Evolutionary conservation across 345 rosid genomes (phyloP).

Genomic region (Firmiana major): DNA sequence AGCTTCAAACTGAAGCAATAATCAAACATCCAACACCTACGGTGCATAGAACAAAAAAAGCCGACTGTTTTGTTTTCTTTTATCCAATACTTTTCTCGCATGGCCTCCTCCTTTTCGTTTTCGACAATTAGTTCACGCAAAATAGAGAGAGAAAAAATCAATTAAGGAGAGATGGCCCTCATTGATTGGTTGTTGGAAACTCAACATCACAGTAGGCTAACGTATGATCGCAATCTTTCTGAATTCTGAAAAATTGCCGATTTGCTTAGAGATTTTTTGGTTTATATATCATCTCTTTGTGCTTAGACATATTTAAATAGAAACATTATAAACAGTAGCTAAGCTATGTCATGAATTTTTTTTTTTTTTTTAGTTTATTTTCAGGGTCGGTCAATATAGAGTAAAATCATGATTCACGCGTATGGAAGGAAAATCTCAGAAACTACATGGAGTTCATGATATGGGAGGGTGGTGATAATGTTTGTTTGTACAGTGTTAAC

Average conservation of each 20-base stretch:
- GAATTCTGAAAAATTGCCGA: slow-evolving; percentile 12
- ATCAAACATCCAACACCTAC: slow-evolving; percentile 10
- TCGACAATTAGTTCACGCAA: background rate
- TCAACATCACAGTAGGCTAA: slow-evolving; percentile 18
- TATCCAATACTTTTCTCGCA: background rate
- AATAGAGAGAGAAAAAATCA: background rate
- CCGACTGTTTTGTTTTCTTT: slow-evolving; percentile 33
- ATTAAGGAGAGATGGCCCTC: background rate
- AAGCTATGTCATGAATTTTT: too few relatives aligned
- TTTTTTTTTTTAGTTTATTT: background rate
- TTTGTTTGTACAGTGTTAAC: background rate
- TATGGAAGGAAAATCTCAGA: background rate
- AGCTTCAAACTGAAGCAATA: background rate
- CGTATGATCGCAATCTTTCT: background rate
- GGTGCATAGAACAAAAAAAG: slow-evolving; percentile 40
- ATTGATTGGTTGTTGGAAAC: slow-evolving; percentile 31
- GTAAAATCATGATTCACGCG: background rate
- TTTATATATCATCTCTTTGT: slow-evolving; percentile 21
- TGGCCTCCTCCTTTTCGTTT: background rate
- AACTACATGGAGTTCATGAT: slow-evolving; percentile 21
- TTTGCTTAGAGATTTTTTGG: slow-evolving; percentile 27
- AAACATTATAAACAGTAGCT: background rate
- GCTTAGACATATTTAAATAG: background rate
- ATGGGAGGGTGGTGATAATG: background rate
- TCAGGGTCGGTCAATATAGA: background rate